Evolutionary conservation across 2,329 filamentous ascomycete species (phyloP).

Genomic region (Aspergillus proliferans): DNA sequence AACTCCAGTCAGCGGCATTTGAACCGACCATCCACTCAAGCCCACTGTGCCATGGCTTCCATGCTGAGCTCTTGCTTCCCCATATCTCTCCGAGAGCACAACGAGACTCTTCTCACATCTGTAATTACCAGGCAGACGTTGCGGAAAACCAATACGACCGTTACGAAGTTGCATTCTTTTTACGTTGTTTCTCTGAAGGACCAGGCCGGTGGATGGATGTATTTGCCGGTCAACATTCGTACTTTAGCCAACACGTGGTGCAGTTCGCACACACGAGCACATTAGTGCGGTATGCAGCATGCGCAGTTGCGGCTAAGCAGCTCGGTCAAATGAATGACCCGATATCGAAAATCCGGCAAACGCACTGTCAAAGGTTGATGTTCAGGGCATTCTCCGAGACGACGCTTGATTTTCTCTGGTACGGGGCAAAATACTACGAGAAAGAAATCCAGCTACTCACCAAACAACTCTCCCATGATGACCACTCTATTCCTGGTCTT

Average conservation of each 20-base stretch:
- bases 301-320: slow-evolving; percentile 13
- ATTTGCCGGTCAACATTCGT: slow-evolving; percentile 5
- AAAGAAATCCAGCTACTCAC: slow-evolving; percentile 12
- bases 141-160: slow-evolving; percentile 7
- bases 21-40: neutral
- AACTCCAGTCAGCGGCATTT: neutral
- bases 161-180: slow-evolving; percentile 10
- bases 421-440: slow-evolving; percentile 16
- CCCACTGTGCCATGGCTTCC: neutral
- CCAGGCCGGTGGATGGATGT: slow-evolving; percentile 13
- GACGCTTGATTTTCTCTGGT: slow-evolving; percentile 11
- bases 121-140: neutral
- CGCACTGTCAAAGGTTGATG: slow-evolving; percentile 4
- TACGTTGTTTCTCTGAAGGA: slow-evolving; percentile 9
- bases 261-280: slow-evolving; percentile 5
- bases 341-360: slow-evolving; percentile 2
- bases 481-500: neutral
- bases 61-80: neutral
- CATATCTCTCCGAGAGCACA: neutral
- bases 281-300: slow-evolving; percentile 12
- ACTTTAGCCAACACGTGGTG: slow-evolving; percentile 11
- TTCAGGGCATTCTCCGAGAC: slow-evolving; percentile 5
- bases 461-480: slow-evolving; percentile 6
- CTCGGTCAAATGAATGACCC: slow-evolving; percentile 11
- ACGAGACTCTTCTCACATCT: neutral